Evolutionary conservation across 140 eudicot genomes (phyloP), one percentile per base, ranked within the genome.

Genomic region (Erigeron philadelphicus): DNA sequence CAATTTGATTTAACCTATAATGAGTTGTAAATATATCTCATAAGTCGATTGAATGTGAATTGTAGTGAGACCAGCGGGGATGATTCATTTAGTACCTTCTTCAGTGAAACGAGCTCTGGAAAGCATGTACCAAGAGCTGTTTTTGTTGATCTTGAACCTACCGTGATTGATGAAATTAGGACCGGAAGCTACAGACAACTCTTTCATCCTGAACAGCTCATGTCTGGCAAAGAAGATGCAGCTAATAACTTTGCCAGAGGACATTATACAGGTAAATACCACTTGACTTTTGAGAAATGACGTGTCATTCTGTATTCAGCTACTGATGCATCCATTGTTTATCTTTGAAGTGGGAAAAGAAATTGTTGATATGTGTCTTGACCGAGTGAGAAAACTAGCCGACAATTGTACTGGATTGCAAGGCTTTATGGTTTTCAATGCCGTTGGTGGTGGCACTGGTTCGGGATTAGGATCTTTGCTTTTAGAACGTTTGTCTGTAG

Each of bases 401-500:
- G 95, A 87, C 61, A 85, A 81, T 55, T 87, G 95, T 81, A 80
- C 88, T 58, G 95, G 95, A 7, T 76, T 87, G 81, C 95, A 87
- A 81, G 95, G 95, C 17, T 87, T 87, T 61, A 73, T 87, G 87
- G 95, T 87, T 11, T 87, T 87, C 54, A 87, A 87, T 66, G 95
- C 95, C 45, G 95, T 85, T 70, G 95, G 95, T 73, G 95, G 95
- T 70, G 95, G 95, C 57, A 87, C 95, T 23, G 95, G 95, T 65
- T 87, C 95, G 5, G 95, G 95, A 17, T 81, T 87, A 66, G 95
- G 95, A 55, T 87, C 95, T 23, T 79, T 87, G 67, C 85, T 87
- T 81, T 78, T 87, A 11, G 95, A 87, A 72, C 90, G 90, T 52
- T 77, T 87, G 60, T 87, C 95, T 12, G 90, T 84, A 9, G 95